These are phyloP conservation scores for Diaporthe australafricana DNA, from an alignment of 2,329 filamentous ascomycete genomes.

Conservation along the genomic window DNA sequence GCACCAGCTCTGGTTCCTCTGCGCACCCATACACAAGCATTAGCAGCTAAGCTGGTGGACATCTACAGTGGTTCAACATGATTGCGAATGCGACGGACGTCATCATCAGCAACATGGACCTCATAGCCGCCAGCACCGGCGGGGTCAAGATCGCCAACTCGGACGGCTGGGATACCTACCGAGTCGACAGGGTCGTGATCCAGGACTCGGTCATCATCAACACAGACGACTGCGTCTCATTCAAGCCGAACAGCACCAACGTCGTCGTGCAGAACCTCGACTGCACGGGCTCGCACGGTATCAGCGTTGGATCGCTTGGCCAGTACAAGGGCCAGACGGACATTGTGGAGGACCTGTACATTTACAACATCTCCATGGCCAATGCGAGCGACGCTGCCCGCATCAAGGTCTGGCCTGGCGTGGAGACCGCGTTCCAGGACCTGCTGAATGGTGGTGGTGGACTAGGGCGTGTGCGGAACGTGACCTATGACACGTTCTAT, in stretches of 20 bases:
- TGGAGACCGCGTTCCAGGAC: conserved; percentile 25
- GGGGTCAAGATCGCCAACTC: conserved; percentile 64
- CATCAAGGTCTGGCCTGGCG: conserved; percentile 74
- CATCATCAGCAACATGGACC: conserved; percentile 63
- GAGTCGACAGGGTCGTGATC: conserved; percentile 51
- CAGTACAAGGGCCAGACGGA: conserved; percentile 49
- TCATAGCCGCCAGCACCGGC: conserved; percentile 51
- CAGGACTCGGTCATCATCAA: conserved; percentile 51
- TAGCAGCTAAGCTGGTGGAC: neutral
- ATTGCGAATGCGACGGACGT: conserved; percentile 66
- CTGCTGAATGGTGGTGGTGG: conserved; percentile 33
- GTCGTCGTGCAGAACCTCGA: conserved; percentile 53
- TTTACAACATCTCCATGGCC: conserved; percentile 48
- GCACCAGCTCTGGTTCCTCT: accelerated
- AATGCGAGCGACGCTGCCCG: conserved; percentile 63
- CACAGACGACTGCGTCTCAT: conserved; percentile 58
- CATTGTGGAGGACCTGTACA: conserved; percentile 55
- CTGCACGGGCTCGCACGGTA: conserved; percentile 59
- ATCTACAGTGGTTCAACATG: conserved; percentile 60
- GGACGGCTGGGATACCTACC: conserved; percentile 50
- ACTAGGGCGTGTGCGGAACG: conserved; percentile 32
- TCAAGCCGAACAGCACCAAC: conserved; percentile 54
- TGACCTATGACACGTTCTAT: conserved; percentile 69
- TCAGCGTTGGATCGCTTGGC: conserved; percentile 60
- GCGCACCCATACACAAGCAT: neutral